Percentiles rank a stretch among this genome's conserved stretches.
phyloP scores from a whole-genome alignment of 2,329 filamentous ascomycete genomes.

The Pseudonectria buxi region DNA sequence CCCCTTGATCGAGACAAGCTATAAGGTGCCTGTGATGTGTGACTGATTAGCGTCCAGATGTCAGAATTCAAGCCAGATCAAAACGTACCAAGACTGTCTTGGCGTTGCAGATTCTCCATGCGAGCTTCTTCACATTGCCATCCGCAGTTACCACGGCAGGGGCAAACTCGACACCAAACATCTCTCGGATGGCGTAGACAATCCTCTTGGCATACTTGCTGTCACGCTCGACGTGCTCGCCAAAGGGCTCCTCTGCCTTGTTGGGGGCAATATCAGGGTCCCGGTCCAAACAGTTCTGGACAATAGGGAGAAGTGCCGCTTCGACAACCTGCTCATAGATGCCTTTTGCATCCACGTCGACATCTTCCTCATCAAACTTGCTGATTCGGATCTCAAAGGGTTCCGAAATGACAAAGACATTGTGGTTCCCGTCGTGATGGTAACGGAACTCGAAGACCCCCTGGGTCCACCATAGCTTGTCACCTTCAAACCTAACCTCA shows the following conservation, averaged over 20 bases:
- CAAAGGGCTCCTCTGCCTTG: constrained; percentile 74
- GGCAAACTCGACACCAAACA: constrained; percentile 96
- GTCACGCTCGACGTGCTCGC: constrained; percentile 75
- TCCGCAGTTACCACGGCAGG: constrained; percentile 88
- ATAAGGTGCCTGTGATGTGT: constrained; percentile 55
- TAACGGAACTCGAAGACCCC: constrained; percentile 96
- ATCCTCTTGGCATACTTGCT: constrained; percentile 84
- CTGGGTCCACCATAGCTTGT: constrained; percentile 96
- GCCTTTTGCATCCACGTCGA: constrained; percentile 51
- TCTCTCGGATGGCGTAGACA: constrained; percentile 89
- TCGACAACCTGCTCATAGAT: constrained; percentile 67
- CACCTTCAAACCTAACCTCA: constrained; percentile 80
- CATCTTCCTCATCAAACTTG: constrained; percentile 71
- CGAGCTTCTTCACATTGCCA: constrained; percentile 81
- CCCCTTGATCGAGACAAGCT: constrained; percentile 62
- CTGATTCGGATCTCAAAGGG: constrained; percentile 86
- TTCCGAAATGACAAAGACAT: constrained; percentile 87
- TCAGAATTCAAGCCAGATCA: background rate
- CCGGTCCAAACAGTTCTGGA: constrained; percentile 87
- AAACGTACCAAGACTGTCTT: constrained; percentile 82
- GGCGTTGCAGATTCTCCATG: constrained; percentile 91
- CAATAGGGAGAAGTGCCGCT: constrained; percentile 68
- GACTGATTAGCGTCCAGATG: constrained; percentile 8
- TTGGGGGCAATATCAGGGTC: constrained; percentile 85
- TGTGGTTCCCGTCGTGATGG: constrained; percentile 88